Conservation (phyloP, 2,329 filamentous ascomycete species). For the Aureobasidium sp. region DNA sequence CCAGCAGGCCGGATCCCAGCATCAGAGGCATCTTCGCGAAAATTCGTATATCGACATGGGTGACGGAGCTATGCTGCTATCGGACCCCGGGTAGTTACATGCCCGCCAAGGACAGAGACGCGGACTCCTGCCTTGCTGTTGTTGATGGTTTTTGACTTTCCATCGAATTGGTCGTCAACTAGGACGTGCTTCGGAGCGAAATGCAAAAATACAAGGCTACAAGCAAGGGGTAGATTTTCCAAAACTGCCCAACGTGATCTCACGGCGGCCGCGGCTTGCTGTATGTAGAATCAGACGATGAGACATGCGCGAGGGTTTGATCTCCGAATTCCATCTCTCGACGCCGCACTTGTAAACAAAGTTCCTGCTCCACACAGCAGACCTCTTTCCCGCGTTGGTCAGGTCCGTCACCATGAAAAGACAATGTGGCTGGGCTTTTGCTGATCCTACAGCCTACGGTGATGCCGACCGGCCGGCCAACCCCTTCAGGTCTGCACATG, state of each 20-base stretch:
- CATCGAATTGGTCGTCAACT: neutral
- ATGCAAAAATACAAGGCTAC: neutral
- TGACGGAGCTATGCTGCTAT: neutral
- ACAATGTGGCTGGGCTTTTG: neutral
- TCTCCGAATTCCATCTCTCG: neutral
- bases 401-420: neutral
- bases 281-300: neutral
- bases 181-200: constrained; percentile 1
- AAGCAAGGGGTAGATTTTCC: neutral
- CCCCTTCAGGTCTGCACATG: neutral
- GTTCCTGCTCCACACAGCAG: constrained; percentile 7
- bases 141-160: neutral
- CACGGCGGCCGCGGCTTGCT: neutral
- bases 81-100: neutral
- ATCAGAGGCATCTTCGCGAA: neutral
- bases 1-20: neutral
- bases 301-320: constrained; percentile 9
- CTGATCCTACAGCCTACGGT: neutral
- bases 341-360: neutral
- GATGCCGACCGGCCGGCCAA: neutral
- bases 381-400: neutral
- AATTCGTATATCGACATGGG: constrained; percentile 1
- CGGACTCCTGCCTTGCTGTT: neutral
- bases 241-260: neutral
- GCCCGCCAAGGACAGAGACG: neutral